Evolutionary conservation across 2,329 filamentous ascomycete genomes (phyloP).

Genomic region (Fusarium sp.): DNA sequence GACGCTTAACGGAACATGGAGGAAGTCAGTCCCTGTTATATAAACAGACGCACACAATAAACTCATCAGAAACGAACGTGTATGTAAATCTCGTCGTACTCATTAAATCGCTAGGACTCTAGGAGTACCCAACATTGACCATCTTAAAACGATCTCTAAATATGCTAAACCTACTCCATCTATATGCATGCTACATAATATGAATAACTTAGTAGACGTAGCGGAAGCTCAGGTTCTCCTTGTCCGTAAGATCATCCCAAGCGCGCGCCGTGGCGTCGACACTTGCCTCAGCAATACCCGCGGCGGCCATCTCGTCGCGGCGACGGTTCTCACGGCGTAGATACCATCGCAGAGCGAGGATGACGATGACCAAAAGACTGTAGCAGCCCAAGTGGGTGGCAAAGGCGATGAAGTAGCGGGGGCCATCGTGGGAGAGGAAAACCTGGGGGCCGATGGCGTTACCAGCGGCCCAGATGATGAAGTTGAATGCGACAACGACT

Average conservation of each 20-base stretch:
- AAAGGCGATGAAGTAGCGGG: conserved; percentile 73
- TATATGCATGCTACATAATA: not conserved
- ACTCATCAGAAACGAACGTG: not conserved
- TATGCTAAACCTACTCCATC: not conserved
- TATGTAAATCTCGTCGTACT: not conserved
- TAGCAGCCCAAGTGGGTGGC: conserved; percentile 74
- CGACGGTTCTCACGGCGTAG: conserved; percentile 63
- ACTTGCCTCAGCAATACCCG: conserved; percentile 50
- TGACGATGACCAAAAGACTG: conserved; percentile 62
- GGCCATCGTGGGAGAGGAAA: conserved; percentile 66
- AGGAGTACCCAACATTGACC: not conserved
- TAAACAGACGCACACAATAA: not conserved
- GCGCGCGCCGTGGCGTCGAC: conserved; percentile 51
- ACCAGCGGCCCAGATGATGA: conserved; percentile 71
- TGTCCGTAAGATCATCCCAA: conserved; percentile 65
- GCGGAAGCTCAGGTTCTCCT: conserved; percentile 65
- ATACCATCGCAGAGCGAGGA: conserved; percentile 65
- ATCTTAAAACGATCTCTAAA: not conserved
- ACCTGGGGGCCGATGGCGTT: conserved; percentile 73
- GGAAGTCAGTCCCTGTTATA: not conserved
- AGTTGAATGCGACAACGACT: conserved; percentile 71
- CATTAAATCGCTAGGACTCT: not conserved
- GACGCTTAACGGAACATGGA: not conserved
- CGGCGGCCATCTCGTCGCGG: conserved; percentile 57
- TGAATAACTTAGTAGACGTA: conserved; percentile 56